Evolutionary conservation across 345 rosid species (phyloP), one percentile per base, ranked within the genome.

Genomic region (Eucalyptus caleyi): DNA sequence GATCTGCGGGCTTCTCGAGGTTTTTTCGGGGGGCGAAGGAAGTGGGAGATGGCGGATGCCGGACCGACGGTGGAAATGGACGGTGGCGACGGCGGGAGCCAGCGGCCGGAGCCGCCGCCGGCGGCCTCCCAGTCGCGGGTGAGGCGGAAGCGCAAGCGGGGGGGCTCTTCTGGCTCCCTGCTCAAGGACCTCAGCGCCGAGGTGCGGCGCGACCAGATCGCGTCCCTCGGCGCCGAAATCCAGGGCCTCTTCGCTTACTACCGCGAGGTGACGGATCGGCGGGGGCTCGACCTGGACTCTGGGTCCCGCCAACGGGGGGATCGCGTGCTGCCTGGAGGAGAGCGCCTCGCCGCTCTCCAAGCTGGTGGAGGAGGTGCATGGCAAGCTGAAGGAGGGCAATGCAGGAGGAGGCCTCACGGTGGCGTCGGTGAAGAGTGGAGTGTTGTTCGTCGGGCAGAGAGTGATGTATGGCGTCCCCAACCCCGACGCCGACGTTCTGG

Each of bases 401-500:
- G 86, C 45, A 6, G 86, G 82, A 90, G 92, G 80, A 9, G 86
- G 32, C 54, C 49, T 90, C 80, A 93, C 95, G 11, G 19, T 89
- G 26, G 95, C 93, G 9, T 89, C 91, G 4, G 99, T 97, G 69
- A 98, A 97, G 92, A 93, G 92, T 85, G 94, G 96, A 18, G 93
- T 94, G 53, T 91, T 98, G 86, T 92, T 92, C 26, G 93, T 96
- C 2, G 99, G 99, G 37, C 99, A 96, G 91, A 96, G 99, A 91
- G 69, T 96, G 27, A 90, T 88, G 91, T 98, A 98, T 59, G 99
- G 99, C 23, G 91, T 97, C 83, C 92, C 93, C 44, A 94, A 94
- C 90, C 90, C 88, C 27, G 95, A 98, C 88, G 99, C 97, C 81
- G 99, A 98, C 91, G 92, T 98, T 87, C 93, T 98, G 91, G 99